A percentile compares a stretch with the other conserved stretches of the same genome.
Conservation (phyloP, 345 rosid species). For the Passiflora organensis region DNA sequence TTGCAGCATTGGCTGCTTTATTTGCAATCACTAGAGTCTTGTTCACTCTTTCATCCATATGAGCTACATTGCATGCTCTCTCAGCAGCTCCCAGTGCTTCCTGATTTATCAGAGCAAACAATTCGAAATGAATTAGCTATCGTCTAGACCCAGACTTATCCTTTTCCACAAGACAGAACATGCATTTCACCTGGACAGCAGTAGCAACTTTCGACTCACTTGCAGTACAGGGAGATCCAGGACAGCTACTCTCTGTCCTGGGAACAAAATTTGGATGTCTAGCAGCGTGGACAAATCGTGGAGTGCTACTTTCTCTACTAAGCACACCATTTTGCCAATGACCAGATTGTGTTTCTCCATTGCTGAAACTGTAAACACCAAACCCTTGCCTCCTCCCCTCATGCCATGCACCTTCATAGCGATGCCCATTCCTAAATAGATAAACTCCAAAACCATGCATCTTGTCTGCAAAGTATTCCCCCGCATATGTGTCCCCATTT, state of each 20-base stretch:
- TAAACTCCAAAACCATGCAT: conserved; percentile 84
- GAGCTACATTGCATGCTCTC: conserved; percentile 46
- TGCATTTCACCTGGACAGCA: conserved; percentile 41
- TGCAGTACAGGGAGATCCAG: conserved; percentile 25
- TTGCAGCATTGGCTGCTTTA: conserved; percentile 79
- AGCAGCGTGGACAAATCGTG: conserved; percentile 22
- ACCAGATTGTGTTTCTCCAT: conserved; percentile 73
- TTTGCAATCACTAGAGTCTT: conserved; percentile 61
- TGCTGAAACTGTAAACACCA: conserved; percentile 71
- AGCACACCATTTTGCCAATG: conserved; percentile 68
- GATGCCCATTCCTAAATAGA: conserved; percentile 70
- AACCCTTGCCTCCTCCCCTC: conserved; percentile 88
- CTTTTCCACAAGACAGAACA: background rate
- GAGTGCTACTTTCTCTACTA: conserved; percentile 17
- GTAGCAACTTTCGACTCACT: conserved; percentile 34
- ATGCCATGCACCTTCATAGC: conserved; percentile 87
- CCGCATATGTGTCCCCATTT: conserved; percentile 71
- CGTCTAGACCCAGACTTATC: too few species aligned
- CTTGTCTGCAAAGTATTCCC: conserved; percentile 82
- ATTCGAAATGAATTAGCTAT: too few species aligned
- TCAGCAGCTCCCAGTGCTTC: conserved; percentile 63
- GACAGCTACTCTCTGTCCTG: conserved; percentile 17
- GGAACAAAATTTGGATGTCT: conserved; percentile 29
- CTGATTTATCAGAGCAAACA: conserved; percentile 27
- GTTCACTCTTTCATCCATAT: conserved; percentile 63